Evolutionary conservation across 2,329 filamentous ascomycete genomes (phyloP).

Genomic region (Aspergillus sp.): DNA sequence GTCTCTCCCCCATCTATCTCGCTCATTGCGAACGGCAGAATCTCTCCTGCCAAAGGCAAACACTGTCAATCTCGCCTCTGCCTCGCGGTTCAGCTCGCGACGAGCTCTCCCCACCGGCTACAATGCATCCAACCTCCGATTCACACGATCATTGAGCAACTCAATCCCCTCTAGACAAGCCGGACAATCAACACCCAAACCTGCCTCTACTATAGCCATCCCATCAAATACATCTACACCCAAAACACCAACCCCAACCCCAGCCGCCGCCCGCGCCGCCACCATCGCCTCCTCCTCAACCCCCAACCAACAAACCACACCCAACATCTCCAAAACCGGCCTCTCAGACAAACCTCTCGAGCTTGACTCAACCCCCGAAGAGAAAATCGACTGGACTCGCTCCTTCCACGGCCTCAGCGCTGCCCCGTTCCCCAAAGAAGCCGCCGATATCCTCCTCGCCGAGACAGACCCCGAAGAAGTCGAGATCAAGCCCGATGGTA

Average conservation of each 20-base stretch:
- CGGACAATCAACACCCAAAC: constrained; percentile 6
- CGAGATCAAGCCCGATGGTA: constrained; percentile 96
- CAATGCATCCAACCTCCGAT: constrained; percentile 1
- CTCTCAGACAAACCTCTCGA: constrained; percentile 31
- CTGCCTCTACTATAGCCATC: constrained; percentile 3
- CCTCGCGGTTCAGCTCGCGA: background rate
- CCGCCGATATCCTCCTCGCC: constrained; percentile 62
- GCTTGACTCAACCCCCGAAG: constrained; percentile 21
- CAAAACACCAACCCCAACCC: constrained; percentile 7
- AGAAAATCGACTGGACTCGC: constrained; percentile 71
- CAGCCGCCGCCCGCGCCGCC: constrained; percentile 11
- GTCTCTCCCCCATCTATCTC: constrained; percentile 16
- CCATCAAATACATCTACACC: background rate
- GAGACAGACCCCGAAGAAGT: constrained; percentile 70
- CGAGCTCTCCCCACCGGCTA: background rate
- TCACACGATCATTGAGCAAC: constrained; percentile 7
- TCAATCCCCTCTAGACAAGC: constrained; percentile 2
- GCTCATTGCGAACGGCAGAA: constrained; percentile 15
- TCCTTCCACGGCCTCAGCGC: constrained; percentile 77
- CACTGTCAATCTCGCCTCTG: background rate
- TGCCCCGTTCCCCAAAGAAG: constrained; percentile 65
- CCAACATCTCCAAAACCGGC: constrained; percentile 35
- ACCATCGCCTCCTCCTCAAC: constrained; percentile 16
- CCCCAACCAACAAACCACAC: constrained; percentile 25
- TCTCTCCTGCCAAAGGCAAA: constrained; percentile 1